A percentile compares a stretch with the other conserved stretches of the same genome.
Conservation (phyloP, 2,329 filamentous ascomycete genomes). For the Fusarium armeniacum region DNA sequence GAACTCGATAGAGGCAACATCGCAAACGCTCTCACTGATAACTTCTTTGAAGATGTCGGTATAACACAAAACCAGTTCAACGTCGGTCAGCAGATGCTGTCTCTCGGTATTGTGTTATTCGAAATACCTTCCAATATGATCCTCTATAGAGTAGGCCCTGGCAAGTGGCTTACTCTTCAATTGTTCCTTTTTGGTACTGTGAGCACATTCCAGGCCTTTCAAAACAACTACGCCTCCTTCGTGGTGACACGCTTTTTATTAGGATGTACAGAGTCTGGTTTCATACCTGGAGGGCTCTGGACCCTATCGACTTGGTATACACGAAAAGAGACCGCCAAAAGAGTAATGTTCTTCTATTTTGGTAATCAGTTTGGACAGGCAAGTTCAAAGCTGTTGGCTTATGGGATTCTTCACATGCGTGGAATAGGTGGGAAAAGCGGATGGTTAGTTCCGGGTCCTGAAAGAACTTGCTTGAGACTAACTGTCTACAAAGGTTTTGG, state of each 20-base stretch:
- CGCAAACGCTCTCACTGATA: slow-evolving; percentile 63
- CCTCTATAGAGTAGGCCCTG: slow-evolving; percentile 57
- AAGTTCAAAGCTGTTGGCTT: slow-evolving; percentile 58
- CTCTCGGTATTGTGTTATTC: slow-evolving; percentile 63
- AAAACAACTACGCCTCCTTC: slow-evolving; percentile 61
- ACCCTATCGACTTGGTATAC: slow-evolving; percentile 70
- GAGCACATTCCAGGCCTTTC: slow-evolving; percentile 68
- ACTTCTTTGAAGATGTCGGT: slow-evolving; percentile 64
- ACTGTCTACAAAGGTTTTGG: slow-evolving; percentile 61
- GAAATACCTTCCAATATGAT: slow-evolving; percentile 58
- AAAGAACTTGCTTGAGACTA: fast-evolving
- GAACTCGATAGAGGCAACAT: slow-evolving; percentile 60
- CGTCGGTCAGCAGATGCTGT: slow-evolving; percentile 65
- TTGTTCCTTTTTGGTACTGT: slow-evolving; percentile 68
- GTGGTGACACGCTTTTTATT: slow-evolving; percentile 65
- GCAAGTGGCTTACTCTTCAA: slow-evolving; percentile 67
- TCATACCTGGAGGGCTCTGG: slow-evolving; percentile 66
- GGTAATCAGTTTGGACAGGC: slow-evolving; percentile 66
- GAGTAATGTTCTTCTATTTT: slow-evolving; percentile 69
- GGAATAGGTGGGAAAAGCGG: slow-evolving; percentile 62
- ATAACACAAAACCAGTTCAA: slow-evolving; percentile 67
- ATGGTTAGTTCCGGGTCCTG: slow-evolving; percentile 43
- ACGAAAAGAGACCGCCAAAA: slow-evolving; percentile 64
- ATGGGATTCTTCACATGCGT: slow-evolving; percentile 64
- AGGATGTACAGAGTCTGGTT: slow-evolving; percentile 67